These are phyloP conservation scores for Vinca minor DNA, from an alignment of 257 asterid species.

Conservation along the genomic window DNA sequence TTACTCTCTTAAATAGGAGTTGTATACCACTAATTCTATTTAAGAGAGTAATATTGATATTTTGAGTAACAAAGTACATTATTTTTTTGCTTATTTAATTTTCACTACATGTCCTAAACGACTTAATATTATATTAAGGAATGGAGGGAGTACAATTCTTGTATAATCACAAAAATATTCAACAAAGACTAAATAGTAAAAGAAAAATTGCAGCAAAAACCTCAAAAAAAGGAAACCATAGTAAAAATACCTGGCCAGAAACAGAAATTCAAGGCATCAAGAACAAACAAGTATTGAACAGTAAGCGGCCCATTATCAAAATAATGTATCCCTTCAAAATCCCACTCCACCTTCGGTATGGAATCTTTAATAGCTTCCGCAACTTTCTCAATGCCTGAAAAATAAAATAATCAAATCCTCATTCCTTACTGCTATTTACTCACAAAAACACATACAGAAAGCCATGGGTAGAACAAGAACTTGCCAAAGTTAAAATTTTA, in stretches of 20 bases:
- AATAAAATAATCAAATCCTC: too few species aligned
- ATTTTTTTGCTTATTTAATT: too few species aligned
- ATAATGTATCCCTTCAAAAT: slow-evolving; percentile 92
- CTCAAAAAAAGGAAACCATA: background rate
- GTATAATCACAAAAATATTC: background rate
- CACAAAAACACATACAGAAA: too few species aligned
- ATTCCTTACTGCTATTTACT: too few species aligned
- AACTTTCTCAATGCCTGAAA: slow-evolving; percentile 61
- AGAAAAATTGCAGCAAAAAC: background rate
- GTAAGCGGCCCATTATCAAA: slow-evolving; percentile 89
- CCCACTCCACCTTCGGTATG: slow-evolving; percentile 85
- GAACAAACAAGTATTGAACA: slow-evolving; percentile 79
- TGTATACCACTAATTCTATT: too few species aligned
- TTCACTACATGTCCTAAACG: too few species aligned
- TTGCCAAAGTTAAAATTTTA: too few species aligned
- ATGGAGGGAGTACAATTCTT: background rate
- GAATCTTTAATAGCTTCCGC: slow-evolving; percentile 63
- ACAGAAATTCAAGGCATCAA: slow-evolving; percentile 94
- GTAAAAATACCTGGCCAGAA: slow-evolving; percentile 87
- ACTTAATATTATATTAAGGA: too few species aligned
- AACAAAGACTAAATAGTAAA: background rate
- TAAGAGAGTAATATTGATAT: too few species aligned
- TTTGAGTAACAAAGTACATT: too few species aligned
- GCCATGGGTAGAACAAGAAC: too few species aligned
- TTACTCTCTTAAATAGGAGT: too few species aligned